phyloP scores from a whole-genome alignment of 2,329 filamentous ascomycete genomes.

The Aspergillus sp. region DNA sequence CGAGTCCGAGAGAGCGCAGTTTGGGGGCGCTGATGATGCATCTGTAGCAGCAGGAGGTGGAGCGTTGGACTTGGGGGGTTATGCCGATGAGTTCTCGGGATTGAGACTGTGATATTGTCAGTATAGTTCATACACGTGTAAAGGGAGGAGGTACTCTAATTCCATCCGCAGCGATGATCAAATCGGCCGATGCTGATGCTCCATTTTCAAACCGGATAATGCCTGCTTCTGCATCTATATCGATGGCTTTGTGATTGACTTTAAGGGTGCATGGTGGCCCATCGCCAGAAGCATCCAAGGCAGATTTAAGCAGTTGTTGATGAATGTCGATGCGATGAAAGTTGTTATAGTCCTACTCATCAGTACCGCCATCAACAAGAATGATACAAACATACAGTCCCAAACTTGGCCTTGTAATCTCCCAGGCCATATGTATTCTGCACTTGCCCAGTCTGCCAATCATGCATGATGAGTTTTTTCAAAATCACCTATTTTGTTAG shows the following conservation, averaged over 20 bases:
- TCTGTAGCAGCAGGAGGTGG: slow-evolving; percentile 33
- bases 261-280: slow-evolving; percentile 11
- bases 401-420: slow-evolving; percentile 21
- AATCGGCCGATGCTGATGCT: slow-evolving; percentile 8
- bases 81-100: slow-evolving; percentile 20
- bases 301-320: slow-evolving; percentile 17
- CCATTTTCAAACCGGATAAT: slow-evolving; percentile 17
- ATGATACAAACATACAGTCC: slow-evolving; percentile 6
- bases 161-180: slow-evolving; percentile 21
- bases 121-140: too few relatives aligned
- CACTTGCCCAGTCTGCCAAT: slow-evolving; percentile 22
- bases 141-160: slow-evolving; percentile 20
- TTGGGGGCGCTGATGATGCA: slow-evolving; percentile 21
- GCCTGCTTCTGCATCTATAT: slow-evolving; percentile 14
- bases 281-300: slow-evolving; percentile 14
- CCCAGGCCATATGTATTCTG: slow-evolving; percentile 19
- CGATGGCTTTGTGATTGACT: slow-evolving; percentile 16
- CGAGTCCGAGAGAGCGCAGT: slow-evolving; percentile 15
- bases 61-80: slow-evolving; percentile 26
- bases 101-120: slow-evolving; percentile 8
- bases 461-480: slow-evolving; percentile 25
- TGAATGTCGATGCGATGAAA: slow-evolving; percentile 25
- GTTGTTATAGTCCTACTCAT: slow-evolving; percentile 20
- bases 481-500: slow-evolving; percentile 15
- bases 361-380: neutral